phyloP scores from a whole-genome alignment of 75 land plant species.

The Sequoia sempervirens region DNA sequence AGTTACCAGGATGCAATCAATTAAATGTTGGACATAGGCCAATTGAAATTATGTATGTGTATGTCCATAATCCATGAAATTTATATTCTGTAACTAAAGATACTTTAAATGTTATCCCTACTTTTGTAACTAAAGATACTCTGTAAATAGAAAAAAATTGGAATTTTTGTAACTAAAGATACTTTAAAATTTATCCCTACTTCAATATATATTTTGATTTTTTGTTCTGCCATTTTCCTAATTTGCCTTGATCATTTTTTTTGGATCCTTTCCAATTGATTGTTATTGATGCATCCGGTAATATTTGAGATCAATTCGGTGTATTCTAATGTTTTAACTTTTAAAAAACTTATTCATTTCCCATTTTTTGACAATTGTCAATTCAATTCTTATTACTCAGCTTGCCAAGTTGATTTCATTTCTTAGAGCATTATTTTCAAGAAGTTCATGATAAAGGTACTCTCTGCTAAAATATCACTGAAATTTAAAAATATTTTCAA shows the following conservation, averaged over 20 bases:
- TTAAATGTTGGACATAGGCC: not conserved
- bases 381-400: not conserved
- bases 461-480: not conserved
- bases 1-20: not conserved
- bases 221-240: not conserved
- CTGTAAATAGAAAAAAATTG: not conserved
- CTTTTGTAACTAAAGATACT: not conserved
- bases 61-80: not conserved
- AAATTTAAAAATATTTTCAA: not conserved
- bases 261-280: not conserved
- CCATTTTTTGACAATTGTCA: not conserved
- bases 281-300: not conserved
- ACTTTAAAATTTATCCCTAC: not conserved
- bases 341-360: not conserved
- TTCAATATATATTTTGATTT: not conserved
- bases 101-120: not conserved
- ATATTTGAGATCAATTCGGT: not conserved
- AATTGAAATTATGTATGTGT: not conserved
- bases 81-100: not conserved
- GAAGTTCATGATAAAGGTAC: not conserved
- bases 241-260: not conserved
- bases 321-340: not conserved
- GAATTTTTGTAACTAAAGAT: not conserved
- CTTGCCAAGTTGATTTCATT: not conserved
- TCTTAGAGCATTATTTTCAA: not conserved